Evolutionary conservation across 176 grass and related monocot genomes (phyloP).

Genomic region (Pharus latifolius): DNA sequence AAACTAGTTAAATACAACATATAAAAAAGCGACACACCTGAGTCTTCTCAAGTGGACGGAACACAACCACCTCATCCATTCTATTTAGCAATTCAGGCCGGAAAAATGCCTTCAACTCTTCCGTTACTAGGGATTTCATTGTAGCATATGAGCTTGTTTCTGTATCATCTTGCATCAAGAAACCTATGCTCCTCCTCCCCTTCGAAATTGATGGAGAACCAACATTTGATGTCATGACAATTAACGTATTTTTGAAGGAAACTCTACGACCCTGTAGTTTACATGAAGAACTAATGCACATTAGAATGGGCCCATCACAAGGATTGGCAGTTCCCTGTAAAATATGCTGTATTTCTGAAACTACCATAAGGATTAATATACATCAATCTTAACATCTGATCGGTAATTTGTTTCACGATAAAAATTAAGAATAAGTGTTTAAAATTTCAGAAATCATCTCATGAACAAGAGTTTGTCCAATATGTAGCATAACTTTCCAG

Average conservation of each 20-base stretch:
- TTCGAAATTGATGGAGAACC: slow-evolving; percentile 77
- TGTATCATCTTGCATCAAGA: slow-evolving; percentile 37
- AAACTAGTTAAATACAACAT: neutral
- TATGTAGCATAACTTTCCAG: neutral
- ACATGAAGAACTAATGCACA: slow-evolving; percentile 2
- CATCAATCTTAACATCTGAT: neutral
- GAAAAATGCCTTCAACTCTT: slow-evolving; percentile 88
- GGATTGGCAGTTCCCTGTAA: neutral
- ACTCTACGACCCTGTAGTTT: slow-evolving; percentile 68
- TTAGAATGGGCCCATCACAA: neutral
- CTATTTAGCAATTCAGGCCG: slow-evolving; percentile 87
- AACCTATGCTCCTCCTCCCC: slow-evolving; percentile 63
- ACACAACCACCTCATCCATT: slow-evolving; percentile 94
- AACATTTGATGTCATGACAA: slow-evolving; percentile 96
- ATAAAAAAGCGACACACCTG: slow-evolving; percentile 39
- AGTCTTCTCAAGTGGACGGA: slow-evolving; percentile 75
- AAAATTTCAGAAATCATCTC: neutral
- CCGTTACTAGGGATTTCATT: slow-evolving; percentile 78
- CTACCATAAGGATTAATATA: neutral
- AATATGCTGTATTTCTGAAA: neutral
- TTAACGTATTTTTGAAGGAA: slow-evolving; percentile 95
- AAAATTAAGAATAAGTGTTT: neutral
- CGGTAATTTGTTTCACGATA: neutral
- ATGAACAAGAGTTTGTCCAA: neutral
- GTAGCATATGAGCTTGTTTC: slow-evolving; percentile 53